A percentile compares a stretch with the other conserved stretches of the same genome.
phyloP scores from a whole-genome alignment of 306 rosid species.

The Argentina anserina region DNA sequence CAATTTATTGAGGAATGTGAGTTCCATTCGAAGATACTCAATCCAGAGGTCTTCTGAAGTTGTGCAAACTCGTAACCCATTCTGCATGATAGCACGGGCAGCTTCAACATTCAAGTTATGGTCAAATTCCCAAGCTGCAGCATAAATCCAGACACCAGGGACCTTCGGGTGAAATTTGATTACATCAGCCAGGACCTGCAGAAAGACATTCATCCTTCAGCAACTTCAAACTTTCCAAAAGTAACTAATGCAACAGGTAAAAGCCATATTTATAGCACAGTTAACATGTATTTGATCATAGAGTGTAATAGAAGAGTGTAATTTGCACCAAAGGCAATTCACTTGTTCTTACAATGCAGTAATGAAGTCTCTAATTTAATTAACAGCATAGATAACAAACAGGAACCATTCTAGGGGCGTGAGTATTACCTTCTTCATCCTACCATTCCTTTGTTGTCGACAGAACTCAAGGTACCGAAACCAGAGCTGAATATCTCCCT shows the following conservation, averaged over 20 bases:
- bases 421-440: conserved; percentile 69
- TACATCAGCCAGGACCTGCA: conserved; percentile 70
- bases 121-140: conserved; percentile 99
- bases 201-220: conserved; percentile 4
- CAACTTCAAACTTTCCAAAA: not conserved
- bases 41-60: conserved; percentile 87
- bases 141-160: conserved; percentile 88
- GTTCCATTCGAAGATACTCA: conserved; percentile 94
- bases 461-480: conserved; percentile 75
- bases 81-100: conserved; percentile 88
- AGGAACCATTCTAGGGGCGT: not conserved
- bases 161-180: conserved; percentile 86
- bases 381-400: not conserved
- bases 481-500: conserved; percentile 58
- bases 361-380: not conserved
- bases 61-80: conserved; percentile 75
- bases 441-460: conserved; percentile 52
- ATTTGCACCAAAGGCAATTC: not conserved
- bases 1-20: conserved; percentile 74
- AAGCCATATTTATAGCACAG: not conserved
- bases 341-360: not conserved
- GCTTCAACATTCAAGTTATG: conserved; percentile 67
- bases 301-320: not conserved
- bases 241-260: not conserved
- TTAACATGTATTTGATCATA: not conserved